Evolutionary conservation across 2,329 filamentous ascomycete species (phyloP).

Genomic region (Pezicula neosporulosa): DNA sequence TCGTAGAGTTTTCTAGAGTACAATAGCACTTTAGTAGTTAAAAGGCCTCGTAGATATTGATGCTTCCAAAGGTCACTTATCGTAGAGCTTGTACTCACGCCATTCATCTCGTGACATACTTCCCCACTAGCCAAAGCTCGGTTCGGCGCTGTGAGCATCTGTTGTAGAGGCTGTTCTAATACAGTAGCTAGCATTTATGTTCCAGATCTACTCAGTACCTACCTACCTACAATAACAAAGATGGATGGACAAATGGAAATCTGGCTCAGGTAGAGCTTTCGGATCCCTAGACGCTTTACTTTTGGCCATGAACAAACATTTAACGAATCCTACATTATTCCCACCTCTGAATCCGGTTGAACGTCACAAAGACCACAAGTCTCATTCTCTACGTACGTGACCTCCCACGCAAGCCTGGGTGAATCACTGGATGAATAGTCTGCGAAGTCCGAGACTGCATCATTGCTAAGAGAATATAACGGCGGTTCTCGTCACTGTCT

Average conservation of each 20-base stretch:
- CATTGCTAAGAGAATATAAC: not conserved
- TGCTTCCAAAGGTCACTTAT: too few species aligned
- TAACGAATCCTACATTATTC: slow-evolving; percentile 9
- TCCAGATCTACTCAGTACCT: slow-evolving; percentile 5
- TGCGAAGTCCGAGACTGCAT: not conserved
- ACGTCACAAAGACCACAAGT: slow-evolving; percentile 8
- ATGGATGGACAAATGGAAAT: slow-evolving; percentile 14
- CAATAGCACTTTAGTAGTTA: too few species aligned
- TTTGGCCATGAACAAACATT: slow-evolving; percentile 18
- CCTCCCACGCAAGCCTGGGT: not conserved
- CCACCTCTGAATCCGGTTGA: slow-evolving; percentile 13
- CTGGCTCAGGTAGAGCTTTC: slow-evolving; percentile 22
- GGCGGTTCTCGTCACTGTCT: not conserved
- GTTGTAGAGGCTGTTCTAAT: not conserved
- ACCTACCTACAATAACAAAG: slow-evolving; percentile 7
- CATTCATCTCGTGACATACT: too few species aligned
- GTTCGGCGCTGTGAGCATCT: too few species aligned
- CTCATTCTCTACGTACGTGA: slow-evolving; percentile 4
- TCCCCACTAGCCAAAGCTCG: not conserved
- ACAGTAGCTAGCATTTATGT: slow-evolving; percentile 15
- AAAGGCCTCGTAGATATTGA: too few species aligned
- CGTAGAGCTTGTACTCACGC: too few species aligned
- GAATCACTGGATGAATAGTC: not conserved
- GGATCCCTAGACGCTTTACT: not conserved
- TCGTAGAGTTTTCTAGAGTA: too few species aligned